phyloP scores from a whole-genome alignment of 176 grass and related monocot genomes.

The Canna indica region DNA sequence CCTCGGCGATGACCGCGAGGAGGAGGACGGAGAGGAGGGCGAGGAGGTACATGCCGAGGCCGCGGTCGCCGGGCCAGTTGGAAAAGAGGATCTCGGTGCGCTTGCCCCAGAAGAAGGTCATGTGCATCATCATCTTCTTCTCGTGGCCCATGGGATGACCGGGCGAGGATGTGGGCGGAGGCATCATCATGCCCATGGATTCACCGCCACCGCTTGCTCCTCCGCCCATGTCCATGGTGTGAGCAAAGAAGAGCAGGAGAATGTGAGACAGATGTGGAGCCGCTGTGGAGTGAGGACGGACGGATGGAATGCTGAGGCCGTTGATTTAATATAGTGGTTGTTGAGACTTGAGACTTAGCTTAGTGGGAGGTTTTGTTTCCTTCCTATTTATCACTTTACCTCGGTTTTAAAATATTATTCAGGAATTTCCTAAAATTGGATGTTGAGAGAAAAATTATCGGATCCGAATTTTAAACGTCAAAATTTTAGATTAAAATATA shows the following conservation, averaged over 20 bases:
- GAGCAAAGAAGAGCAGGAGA: too few species aligned
- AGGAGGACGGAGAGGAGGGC: conserved; percentile 46
- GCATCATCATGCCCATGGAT: conserved; percentile 18
- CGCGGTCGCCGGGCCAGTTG: conserved; percentile 44
- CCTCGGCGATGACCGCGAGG: conserved; percentile 28
- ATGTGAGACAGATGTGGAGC: too few species aligned
- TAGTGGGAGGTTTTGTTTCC: too few species aligned
- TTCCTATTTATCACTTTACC: too few species aligned
- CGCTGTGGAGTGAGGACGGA: neutral
- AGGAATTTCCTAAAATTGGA: too few species aligned
- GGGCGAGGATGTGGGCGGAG: neutral
- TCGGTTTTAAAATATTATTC: too few species aligned
- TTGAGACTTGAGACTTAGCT: too few species aligned
- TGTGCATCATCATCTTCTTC: conserved; percentile 40
- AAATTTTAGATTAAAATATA: too few species aligned
- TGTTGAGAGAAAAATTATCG: too few species aligned
- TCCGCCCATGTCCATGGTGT: neutral
- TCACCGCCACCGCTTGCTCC: neutral
- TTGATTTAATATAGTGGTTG: neutral
- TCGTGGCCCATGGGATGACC: neutral
- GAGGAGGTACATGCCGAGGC: conserved; percentile 55
- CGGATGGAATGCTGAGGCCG: neutral
- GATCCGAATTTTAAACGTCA: too few species aligned
- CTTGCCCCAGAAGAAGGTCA: conserved; percentile 88
- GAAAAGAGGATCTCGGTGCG: conserved; percentile 61